Percentiles rank a stretch among this genome's conserved stretches.
These are phyloP conservation scores for Termitomyces sp. DNA, from an alignment of 768 basidiomycete genomes.

Conservation along the genomic window DNA sequence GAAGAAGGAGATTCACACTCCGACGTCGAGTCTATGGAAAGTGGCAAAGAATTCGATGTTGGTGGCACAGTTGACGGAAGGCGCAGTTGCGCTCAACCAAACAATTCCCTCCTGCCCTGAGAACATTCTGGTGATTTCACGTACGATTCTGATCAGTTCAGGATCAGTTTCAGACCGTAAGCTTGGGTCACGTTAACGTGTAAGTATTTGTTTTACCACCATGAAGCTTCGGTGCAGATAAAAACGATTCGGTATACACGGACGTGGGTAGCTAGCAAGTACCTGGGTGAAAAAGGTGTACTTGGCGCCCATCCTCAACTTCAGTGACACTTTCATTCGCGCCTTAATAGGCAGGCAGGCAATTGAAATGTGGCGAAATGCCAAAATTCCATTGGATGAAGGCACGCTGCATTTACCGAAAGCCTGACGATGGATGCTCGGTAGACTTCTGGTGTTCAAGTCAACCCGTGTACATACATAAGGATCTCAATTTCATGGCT, in stretches of 20 bases:
- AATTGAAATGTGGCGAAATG: background rate
- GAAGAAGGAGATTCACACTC: slow-evolving; percentile 40
- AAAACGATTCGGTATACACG: background rate
- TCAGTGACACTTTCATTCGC: background rate
- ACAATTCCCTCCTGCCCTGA: slow-evolving; percentile 8
- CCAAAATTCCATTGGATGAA: background rate
- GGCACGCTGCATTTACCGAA: background rate
- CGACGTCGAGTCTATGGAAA: slow-evolving; percentile 24
- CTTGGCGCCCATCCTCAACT: too few species aligned
- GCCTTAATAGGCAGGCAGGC: background rate
- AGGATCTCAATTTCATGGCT: too few species aligned
- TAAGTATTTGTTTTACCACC: background rate
- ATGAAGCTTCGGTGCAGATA: background rate
- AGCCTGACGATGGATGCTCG: background rate
- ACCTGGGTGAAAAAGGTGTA: too few species aligned
- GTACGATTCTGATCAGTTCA: background rate
- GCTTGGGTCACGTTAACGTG: background rate
- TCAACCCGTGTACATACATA: too few species aligned
- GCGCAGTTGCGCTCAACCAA: slow-evolving; percentile 9
- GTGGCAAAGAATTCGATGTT: slow-evolving; percentile 8
- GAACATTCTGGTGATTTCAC: slow-evolving; percentile 7
- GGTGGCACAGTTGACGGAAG: slow-evolving; percentile 14
- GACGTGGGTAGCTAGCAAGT: too few species aligned
- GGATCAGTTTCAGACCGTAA: slow-evolving; percentile 7
- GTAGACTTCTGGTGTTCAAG: too few species aligned